Base-by-base conservation (phyloP, 1,284 basidiomycete species). In the Grifola frondosa region DNA sequence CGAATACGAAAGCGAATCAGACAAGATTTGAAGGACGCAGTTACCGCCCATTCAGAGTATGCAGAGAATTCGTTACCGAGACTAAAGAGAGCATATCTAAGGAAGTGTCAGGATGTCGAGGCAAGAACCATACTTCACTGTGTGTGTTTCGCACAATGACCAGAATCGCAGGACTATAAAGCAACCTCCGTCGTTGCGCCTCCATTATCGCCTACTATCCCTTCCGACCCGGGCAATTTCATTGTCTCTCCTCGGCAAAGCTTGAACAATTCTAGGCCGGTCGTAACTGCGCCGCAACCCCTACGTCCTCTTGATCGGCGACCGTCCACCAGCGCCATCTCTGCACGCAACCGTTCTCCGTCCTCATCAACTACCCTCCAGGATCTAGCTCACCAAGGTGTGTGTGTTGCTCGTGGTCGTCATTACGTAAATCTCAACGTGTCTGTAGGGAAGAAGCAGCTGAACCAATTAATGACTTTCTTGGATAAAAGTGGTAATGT, bases 1-100 rank as follows among this genome's bases (percentile, higher is more conserved):
- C 80, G 91, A 29, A 93, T 91, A 20, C 77, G 88, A 22, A 89
- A 88, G 61, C 81, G 89, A n/a, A 88, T 96, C 60, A 88, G 87
- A 56, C 91, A 94, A 53, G 91, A 93, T 59, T 66, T 93, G 49
- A 93, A 91, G 63, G 78, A 80, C 7, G 89, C 91, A 0, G 73
- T 73, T 12, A 56, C 65, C 44, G 78, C 83, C 15, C 91, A 94
- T 65, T 75, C 77, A 22, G 91, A 94, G 17, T 91, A 85, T 60
- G 82, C 82, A 10, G 87, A 90, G 57, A 78, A 74, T 42, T 70
- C 75, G 15, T 71, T 94, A 6, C 90, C 89, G 1, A 85, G 82
- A 57, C 68, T 94, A 34, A 91, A 91, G 68, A 75, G 80, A 35
- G 67, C 73, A 23, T 95, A 96, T 61, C 63, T 78, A 11, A 86